Evolutionary conservation across 164 flowering plant genomes (phyloP).

Genomic region (Macadamia integrifolia): DNA sequence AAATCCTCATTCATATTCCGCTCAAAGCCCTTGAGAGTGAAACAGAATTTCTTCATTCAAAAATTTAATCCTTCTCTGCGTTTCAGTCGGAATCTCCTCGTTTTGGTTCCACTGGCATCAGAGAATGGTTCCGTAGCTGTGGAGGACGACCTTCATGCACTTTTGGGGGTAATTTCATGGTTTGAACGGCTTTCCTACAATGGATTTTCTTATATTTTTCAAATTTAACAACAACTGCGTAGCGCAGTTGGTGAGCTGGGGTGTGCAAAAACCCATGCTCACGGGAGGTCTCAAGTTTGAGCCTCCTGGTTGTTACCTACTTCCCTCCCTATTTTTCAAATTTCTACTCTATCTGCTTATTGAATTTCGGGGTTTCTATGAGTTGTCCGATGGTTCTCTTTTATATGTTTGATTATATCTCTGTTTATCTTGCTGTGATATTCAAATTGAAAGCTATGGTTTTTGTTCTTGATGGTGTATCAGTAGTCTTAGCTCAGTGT

Average conservation of each 20-base stretch:
- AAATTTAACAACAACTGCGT: too few species aligned
- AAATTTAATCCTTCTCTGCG: background rate
- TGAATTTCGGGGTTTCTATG: background rate
- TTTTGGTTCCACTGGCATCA: constrained; percentile 1
- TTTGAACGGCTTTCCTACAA: background rate
- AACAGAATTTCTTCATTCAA: background rate
- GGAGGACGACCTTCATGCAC: constrained; percentile 30
- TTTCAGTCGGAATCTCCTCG: background rate
- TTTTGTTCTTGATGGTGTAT: too few species aligned
- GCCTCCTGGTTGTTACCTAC: too few species aligned
- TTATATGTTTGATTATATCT: too few species aligned
- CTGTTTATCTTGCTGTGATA: too few species aligned
- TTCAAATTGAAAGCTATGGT: too few species aligned
- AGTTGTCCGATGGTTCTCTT: too few species aligned
- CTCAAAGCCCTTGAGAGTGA: background rate
- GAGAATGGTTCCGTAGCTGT: constrained; percentile 27
- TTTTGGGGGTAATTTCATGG: constrained; percentile 17
- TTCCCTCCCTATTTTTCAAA: background rate
- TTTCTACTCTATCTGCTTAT: background rate
- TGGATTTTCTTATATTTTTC: background rate
- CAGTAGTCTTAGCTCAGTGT: too few species aligned
- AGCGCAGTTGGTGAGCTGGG: too few species aligned
- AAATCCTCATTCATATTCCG: background rate
- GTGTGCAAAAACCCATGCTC: too few species aligned
- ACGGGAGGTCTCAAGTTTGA: too few species aligned